These are phyloP conservation scores for Pseudogymnoascus sp. DNA, from an alignment of 2,329 filamentous ascomycete species.

Conservation along the genomic window DNA sequence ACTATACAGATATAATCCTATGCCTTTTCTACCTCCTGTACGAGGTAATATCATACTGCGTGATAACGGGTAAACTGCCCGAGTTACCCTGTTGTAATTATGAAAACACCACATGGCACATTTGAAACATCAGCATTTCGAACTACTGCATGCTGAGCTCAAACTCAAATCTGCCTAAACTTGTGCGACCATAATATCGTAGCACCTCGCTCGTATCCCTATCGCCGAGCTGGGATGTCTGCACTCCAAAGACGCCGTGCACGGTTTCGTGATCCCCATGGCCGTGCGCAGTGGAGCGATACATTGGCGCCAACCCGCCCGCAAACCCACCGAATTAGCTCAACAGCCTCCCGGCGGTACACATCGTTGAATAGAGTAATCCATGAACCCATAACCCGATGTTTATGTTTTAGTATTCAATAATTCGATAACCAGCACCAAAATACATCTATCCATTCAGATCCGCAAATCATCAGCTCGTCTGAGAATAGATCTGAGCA, in stretches of 20 bases:
- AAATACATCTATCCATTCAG: background rate
- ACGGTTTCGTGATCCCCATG: background rate
- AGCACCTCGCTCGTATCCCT: no score
- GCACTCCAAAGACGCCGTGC: no score
- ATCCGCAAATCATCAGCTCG: background rate
- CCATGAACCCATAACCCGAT: background rate
- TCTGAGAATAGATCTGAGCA: background rate
- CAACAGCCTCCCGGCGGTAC: background rate
- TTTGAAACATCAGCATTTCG: no score
- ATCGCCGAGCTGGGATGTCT: no score
- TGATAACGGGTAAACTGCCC: no score
- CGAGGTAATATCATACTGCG: no score
- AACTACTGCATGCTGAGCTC: no score
- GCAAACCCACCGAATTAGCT: background rate
- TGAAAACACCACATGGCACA: no score
- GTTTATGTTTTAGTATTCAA: conserved; percentile 4
- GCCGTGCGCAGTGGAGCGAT: background rate
- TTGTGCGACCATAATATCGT: no score
- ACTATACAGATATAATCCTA: background rate
- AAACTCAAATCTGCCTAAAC: no score
- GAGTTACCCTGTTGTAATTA: no score
- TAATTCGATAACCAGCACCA: background rate
- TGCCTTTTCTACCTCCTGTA: background rate
- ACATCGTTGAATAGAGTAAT: background rate
- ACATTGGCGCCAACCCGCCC: background rate